Evolutionary conservation across 768 basidiomycete genomes (phyloP).

Genomic region (Psilocybe tampanensis): DNA sequence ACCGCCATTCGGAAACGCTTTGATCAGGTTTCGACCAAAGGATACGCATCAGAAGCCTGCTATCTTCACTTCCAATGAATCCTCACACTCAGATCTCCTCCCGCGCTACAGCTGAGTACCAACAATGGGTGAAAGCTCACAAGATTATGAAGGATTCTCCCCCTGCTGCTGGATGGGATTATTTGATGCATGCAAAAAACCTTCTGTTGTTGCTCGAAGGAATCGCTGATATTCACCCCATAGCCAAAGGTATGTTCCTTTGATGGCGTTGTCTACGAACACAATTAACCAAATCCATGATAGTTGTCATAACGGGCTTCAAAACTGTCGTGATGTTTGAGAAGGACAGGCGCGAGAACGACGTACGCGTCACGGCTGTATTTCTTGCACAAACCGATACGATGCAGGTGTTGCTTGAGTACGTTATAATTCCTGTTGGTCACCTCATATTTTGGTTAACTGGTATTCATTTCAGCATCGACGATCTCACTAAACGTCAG

Average conservation of each 20-base stretch:
- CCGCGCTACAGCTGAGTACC: background rate
- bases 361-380: slow-evolving; percentile 15
- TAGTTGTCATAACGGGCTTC: slow-evolving; percentile 16
- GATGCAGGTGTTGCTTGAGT: slow-evolving; percentile 24
- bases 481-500: slow-evolving; percentile 2
- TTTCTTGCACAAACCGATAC: slow-evolving; percentile 19
- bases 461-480: background rate
- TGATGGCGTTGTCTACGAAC: no score
- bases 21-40: background rate
- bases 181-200: slow-evolving; percentile 9
- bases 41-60: background rate
- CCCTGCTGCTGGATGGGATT: slow-evolving; percentile 5
- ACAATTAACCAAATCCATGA: background rate
- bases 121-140: slow-evolving; percentile 11
- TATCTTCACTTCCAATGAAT: background rate
- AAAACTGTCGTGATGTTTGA: slow-evolving; percentile 17
- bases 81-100: background rate
- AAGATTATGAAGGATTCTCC: slow-evolving; percentile 6
- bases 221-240: slow-evolving; percentile 5
- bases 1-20: no score
- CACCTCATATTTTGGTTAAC: no score
- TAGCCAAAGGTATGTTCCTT: slow-evolving; percentile 5
- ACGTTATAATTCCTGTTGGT: background rate
- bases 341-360: slow-evolving; percentile 20
- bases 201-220: slow-evolving; percentile 8